These are phyloP conservation scores for Sporisorium iseilematis-ciliati DNA, from an alignment of 1,284 basidiomycete species.

Conservation along the genomic window DNA sequence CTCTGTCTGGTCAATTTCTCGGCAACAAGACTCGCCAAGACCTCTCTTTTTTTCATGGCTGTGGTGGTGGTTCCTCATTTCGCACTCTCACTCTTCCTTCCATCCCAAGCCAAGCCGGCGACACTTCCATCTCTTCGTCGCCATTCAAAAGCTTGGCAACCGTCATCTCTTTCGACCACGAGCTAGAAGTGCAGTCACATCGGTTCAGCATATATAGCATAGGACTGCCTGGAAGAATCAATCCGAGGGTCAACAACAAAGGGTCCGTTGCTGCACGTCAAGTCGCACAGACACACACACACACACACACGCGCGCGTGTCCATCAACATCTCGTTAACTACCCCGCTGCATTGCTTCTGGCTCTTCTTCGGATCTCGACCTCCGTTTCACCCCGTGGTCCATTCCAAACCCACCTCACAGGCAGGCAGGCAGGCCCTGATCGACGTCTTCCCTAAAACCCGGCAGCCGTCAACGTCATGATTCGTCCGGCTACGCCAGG, in stretches of 20 bases:
- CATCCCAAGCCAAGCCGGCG: constrained; percentile 9
- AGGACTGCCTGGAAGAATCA: no score
- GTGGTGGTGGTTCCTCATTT: neutral
- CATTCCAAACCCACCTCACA: no score
- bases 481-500: constrained; percentile 57
- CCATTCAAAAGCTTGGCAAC: constrained; percentile 3
- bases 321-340: constrained; percentile 22
- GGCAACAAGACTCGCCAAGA: constrained; percentile 23
- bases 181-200: neutral
- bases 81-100: neutral
- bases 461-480: constrained; percentile 20
- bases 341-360: constrained; percentile 5
- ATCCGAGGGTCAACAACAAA: no score
- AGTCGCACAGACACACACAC: neutral
- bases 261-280: neutral
- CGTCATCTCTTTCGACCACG: neutral
- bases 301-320: neutral
- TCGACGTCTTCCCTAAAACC: neutral
- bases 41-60: neutral
- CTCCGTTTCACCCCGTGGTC: constrained; percentile 5
- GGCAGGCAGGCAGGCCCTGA: no score
- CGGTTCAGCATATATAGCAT: neutral
- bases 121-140: neutral
- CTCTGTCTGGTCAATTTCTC: constrained; percentile 3
- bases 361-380: constrained; percentile 4